Percentiles rank a stretch among this genome's conserved stretches.
Evolutionary conservation across 2,329 filamentous ascomycete genomes (phyloP).

Genomic region (Beauveria sp.): DNA sequence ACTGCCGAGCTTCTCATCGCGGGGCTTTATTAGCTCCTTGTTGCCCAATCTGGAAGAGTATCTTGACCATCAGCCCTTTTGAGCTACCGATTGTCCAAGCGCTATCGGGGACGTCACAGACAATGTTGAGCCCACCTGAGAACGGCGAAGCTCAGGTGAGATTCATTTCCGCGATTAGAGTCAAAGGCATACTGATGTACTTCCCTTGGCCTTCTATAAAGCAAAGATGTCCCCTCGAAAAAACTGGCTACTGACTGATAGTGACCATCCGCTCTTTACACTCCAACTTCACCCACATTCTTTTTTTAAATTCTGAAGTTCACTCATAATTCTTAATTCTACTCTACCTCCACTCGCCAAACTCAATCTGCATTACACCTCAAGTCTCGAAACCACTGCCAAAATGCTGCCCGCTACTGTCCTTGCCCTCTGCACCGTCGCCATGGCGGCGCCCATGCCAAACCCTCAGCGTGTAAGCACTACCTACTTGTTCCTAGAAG

Average conservation of each 20-base stretch:
- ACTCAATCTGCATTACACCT: too few species aligned
- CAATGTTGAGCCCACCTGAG: neutral
- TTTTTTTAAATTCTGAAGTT: neutral
- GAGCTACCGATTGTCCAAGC: neutral
- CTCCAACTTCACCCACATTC: neutral
- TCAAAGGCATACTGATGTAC: too few species aligned
- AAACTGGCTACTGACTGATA: neutral
- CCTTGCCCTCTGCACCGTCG: neutral
- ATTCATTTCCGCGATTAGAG: neutral
- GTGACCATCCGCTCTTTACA: neutral
- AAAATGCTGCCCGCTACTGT: neutral
- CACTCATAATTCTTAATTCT: neutral
- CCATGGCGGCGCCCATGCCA: neutral
- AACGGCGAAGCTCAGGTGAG: neutral
- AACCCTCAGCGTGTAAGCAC: neutral
- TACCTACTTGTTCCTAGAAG: too few species aligned
- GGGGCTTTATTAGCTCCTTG: neutral
- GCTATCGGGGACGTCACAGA: neutral
- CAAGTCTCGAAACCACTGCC: too few species aligned
- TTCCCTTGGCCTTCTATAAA: neutral
- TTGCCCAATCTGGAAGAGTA: neutral
- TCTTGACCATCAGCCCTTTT: neutral
- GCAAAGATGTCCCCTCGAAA: neutral
- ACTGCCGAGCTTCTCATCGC: too few species aligned
- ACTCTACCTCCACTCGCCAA: too few species aligned